Evolutionary conservation across 2,329 filamentous ascomycete genomes (phyloP), one percentile per base, ranked within the genome.

Genomic region (Colletotrichum australisinense): DNA sequence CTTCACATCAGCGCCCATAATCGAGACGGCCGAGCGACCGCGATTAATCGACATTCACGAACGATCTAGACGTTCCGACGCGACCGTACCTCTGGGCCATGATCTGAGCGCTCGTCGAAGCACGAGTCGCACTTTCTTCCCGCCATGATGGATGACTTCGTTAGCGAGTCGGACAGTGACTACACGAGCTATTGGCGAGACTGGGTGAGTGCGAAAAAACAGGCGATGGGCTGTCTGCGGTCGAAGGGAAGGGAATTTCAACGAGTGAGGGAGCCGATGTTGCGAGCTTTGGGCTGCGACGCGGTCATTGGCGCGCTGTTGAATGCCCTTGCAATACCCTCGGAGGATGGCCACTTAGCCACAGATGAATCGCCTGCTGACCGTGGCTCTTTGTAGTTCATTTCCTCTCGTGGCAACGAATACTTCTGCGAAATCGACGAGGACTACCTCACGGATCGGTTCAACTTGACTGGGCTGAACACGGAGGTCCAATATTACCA

Each of bases 361-460:
- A n/a, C 9, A 16, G 19, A 22, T 30, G 28, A 28, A 22, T 3
- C 5, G n/a, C 12, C 24, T 60, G 69, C 72, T 74, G 58, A 74
- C 60, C 6, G 53, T 49, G 74, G 69, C 74, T 75, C 76, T 79
- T 77, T 67, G 63, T 81, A 99, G 97, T 99, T 99, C 83, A 98
- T 98, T 79, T 98, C 96, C 5, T 98, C 95, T 6, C 91, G 97
- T 69, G 97, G 97, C 76, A 98, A 99, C 85, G 97, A 99, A 83
- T 99, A 99, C 85, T 99, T 98, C 80, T 99, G 97, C 90, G 97
- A 99, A 82, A 98, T 99, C 79, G 97, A 99, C 84, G 97, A 99
- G 83, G 97, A 99, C 80, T 99, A 99, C 84, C 89, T 99, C 59
- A 98, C 95, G 64, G 97, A 99, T 83, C 93, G 97, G 63, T 99